Evolutionary conservation across 169 alveolate species (phyloP).

Genomic region (Hammondia hammondi): DNA sequence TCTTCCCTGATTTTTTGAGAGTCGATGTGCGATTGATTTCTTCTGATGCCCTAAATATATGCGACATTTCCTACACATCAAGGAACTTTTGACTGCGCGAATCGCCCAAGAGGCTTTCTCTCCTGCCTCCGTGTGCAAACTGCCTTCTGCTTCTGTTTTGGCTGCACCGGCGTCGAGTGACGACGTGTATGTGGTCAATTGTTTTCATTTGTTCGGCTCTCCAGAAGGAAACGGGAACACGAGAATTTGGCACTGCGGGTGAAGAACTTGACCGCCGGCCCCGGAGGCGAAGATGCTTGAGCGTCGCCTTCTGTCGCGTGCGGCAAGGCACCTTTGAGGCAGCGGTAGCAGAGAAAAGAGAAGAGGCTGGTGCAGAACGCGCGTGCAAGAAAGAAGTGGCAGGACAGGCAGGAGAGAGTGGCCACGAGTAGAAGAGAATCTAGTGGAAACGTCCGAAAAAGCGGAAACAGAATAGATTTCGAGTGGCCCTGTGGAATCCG

Average conservation of each 20-base stretch:
- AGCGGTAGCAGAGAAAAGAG: too few relatives aligned
- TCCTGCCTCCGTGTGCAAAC: background rate
- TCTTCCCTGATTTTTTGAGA: background rate
- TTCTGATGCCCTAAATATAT: background rate
- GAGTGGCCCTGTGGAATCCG: too few relatives aligned
- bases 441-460: too few relatives aligned
- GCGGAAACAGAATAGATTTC: too few relatives aligned
- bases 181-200: background rate
- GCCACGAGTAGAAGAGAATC: too few relatives aligned
- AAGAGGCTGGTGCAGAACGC: background rate
- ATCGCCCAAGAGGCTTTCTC: background rate
- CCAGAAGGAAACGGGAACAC: conserved; percentile 6
- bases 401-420: background rate
- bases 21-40: background rate
- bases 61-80: too few relatives aligned
- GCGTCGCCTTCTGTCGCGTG: background rate
- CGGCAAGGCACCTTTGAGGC: background rate
- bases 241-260: conserved; percentile 8
- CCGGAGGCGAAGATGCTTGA: background rate
- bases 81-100: too few relatives aligned
- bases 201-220: background rate
- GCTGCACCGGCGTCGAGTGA: background rate
- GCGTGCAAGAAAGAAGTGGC: background rate
- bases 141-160: background rate
- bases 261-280: conserved; percentile 8